Evolutionary conservation across 805 yeast species (phyloP), one percentile per base, ranked within the genome.

Genomic region (Clavispora carvajalis): DNA sequence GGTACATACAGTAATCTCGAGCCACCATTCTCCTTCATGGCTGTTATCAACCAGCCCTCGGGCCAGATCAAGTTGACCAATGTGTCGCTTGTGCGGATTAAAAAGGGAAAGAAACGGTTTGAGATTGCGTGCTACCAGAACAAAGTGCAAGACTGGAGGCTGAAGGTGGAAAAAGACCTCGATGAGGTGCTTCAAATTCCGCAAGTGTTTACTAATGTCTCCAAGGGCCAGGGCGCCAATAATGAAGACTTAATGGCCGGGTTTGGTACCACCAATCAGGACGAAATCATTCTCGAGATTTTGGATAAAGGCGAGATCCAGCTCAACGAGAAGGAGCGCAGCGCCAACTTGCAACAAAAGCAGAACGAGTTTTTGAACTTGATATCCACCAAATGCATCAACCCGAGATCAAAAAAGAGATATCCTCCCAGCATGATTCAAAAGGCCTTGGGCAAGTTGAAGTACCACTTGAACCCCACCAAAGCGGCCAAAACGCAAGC

Each of bases 121-220:
- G 99, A 93, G 62, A 76, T 93, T 34, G 98, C 98, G 0, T 93
- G 99, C 57, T 93, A 93, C 60, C 96, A 87, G 57, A 93, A 93
- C 55, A 93, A 93, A 58, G 96, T 93, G 5, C 98, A 91, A 60
- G 99, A 93, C 60, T 93, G 89, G 79, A 73, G 97, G 52, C 75
- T 77, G 46, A 85, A 84, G 43, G 80, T 86, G 6, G 99, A 93
- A 57, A 91, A 87, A 51, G 96, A 93, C 58, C 60, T 93, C 7
- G 98, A 93, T 65, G 99, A 93, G 58, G 99, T 93, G 2, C 69
- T 93, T 26, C 99, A 93, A 60, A 88, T 93, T 39, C 96, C 89
- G n/a, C 96, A 85, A 60, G 95, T 93, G 1, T 93, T 93, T 55
- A 59, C 79, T 25, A 93, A 93, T 56, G 98, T 90, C 0, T 87